Evolutionary conservation across 768 basidiomycete genomes (phyloP).

Genomic region (Leucogyrophana mollusca): DNA sequence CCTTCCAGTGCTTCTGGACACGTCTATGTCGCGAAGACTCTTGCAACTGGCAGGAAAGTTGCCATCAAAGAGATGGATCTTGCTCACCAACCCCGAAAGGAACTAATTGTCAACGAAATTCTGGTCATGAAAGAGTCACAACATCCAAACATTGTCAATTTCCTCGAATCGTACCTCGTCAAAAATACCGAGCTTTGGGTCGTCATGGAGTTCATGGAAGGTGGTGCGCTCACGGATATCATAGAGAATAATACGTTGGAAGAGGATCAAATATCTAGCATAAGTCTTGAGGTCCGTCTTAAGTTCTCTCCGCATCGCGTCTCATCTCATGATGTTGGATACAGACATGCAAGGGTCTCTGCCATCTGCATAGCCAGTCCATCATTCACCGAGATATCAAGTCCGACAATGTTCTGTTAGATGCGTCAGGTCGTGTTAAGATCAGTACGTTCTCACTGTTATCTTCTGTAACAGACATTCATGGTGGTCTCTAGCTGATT

Average conservation of each 20-base stretch:
- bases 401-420: conserved; percentile 92
- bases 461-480: neutral
- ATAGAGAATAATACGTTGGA: conserved; percentile 96
- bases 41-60: conserved; percentile 81
- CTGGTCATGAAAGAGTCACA: conserved; percentile 99
- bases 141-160: conserved; percentile 97
- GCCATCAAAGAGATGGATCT: conserved; percentile 99
- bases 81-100: conserved; percentile 92
- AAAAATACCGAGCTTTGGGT: conserved; percentile 92
- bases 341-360: conserved; percentile 92
- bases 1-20: conserved; percentile 85
- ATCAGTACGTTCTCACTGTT: conserved; percentile 84
- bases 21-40: conserved; percentile 94
- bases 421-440: conserved; percentile 91
- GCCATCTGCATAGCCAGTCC: conserved; percentile 88
- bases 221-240: conserved; percentile 94
- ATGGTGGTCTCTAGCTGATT: conserved; percentile 86
- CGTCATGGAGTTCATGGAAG: conserved; percentile 99
- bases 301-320: neutral
- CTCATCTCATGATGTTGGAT: conserved; percentile 1
- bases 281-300: conserved; percentile 78
- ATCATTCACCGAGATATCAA: conserved; percentile 99
- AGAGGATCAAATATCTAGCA: conserved; percentile 93
- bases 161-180: conserved; percentile 86
- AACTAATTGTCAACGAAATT: conserved; percentile 97